Evolutionary conservation across 179 eudicot species (phyloP).

Genomic region (Actinidia arguta): DNA sequence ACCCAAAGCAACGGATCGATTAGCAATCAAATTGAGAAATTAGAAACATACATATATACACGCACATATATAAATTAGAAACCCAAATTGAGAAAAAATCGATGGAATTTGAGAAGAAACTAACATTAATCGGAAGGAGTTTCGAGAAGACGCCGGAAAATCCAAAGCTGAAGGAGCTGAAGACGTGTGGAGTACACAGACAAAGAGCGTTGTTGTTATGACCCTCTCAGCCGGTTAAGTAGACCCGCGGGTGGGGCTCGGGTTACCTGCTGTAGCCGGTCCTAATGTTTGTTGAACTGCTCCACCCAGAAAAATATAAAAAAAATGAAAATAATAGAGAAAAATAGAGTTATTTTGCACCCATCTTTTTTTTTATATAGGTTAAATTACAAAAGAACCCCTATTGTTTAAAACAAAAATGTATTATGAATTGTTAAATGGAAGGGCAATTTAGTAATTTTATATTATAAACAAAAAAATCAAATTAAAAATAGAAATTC

Average conservation of each 20-base stretch:
- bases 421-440: too few species aligned
- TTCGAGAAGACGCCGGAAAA: background rate
- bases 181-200: constrained; percentile 14
- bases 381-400: too few species aligned
- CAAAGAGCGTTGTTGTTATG: background rate
- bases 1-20: background rate
- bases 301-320: too few species aligned
- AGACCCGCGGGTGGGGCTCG: too few species aligned
- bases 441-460: too few species aligned
- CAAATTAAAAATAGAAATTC: too few species aligned
- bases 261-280: constrained; percentile 9
- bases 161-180: background rate
- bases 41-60: too few species aligned
- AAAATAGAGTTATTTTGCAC: too few species aligned
- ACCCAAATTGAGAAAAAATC: background rate
- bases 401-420: too few species aligned
- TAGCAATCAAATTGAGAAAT: background rate
- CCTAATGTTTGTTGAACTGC: background rate
- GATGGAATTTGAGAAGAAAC: background rate
- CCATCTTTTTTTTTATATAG: too few species aligned
- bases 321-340: too few species aligned
- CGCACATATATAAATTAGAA: background rate
- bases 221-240: constrained; percentile 15
- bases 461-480: too few species aligned
- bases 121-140: background rate